Base-by-base conservation (phyloP, 306 rosid species). In the Macrotyloma uniflorum region DNA sequence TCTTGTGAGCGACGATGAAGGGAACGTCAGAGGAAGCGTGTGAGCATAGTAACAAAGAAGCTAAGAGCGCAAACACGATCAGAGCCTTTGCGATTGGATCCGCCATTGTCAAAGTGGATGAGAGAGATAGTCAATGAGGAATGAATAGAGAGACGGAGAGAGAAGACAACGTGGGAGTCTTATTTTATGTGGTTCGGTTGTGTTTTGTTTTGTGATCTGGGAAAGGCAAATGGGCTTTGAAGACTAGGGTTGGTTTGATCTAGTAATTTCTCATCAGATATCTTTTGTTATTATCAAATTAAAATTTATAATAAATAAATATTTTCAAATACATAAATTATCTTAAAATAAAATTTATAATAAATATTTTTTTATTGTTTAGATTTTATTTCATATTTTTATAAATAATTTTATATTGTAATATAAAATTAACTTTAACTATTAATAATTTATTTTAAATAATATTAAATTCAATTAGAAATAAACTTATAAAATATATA, bases 1-100 rank as follows among this genome's bases (percentile, higher is more conserved):
- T 95, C 98, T 95, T 95, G 94, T 95, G 91, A 33, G 93, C 91
- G 22, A 95, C 82, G 80, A 95, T 90, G 90, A 95, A 95, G 7
- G 99, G 99, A 0, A 83, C 91, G 33, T 95, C 99, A 0, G 97
- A 85, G 90, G 78, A 84, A 19, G 91, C 96, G n/a, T 79, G 80
- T 1, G 90, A 74, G 30, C 88, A 76, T 2, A 91, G 40, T 50
- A 91, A 55, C 0, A 91, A 46, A 7, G 91, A 79, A 76, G 79
- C 84, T 12, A 91, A 20, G 38, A 90, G 77, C 24, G 78, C 72
- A 14, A 80, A 23, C 0, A 57, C 57, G 32, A 90, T 51, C 38
- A 89, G 79, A 45, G 77, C 28, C 71, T 81, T 73, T 7, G 42
- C 67, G 80, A 87, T 85, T 63, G 81, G 84, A 74, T 66, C 82